Percentiles rank a stretch among this genome's conserved stretches.
phyloP scores from a whole-genome alignment of 768 basidiomycete genomes.

The Cystofilobasidium bisporidii region DNA sequence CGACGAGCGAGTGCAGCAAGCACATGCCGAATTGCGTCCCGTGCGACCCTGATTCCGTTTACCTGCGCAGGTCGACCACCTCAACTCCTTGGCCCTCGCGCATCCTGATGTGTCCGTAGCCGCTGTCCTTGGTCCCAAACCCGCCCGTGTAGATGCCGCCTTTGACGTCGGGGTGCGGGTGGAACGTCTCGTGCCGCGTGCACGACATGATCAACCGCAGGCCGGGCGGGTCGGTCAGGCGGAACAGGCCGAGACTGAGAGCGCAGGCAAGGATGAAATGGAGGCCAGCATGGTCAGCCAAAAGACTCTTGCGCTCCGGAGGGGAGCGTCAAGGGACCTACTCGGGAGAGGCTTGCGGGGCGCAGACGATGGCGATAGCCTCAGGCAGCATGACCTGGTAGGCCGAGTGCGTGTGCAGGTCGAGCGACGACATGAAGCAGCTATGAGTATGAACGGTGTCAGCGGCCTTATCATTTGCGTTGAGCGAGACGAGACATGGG shows the following conservation, averaged over 20 bases:
- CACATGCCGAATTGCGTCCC: too few species aligned
- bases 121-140: conserved; percentile 39
- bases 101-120: conserved; percentile 69
- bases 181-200: conserved; percentile 63
- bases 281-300: neutral
- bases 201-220: conserved; percentile 62
- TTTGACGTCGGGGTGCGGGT: conserved; percentile 58
- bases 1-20: too few species aligned
- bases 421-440: conserved; percentile 87
- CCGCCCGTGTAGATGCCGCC: conserved; percentile 76
- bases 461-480: too few species aligned
- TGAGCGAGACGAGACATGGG: too few species aligned
- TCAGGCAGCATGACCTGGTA: conserved; percentile 86
- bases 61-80: conserved; percentile 65
- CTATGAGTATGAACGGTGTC: conserved; percentile 32
- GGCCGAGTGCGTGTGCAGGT: conserved; percentile 73
- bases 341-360: conserved; percentile 67
- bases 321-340: conserved; percentile 45
- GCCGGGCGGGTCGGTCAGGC: conserved; percentile 78
- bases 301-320: neutral
- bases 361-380: conserved; percentile 85
- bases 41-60: neutral
- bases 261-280: neutral
- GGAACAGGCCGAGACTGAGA: conserved; percentile 72
- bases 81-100: conserved; percentile 61